Conservation (phyloP, 2,329 filamentous ascomycete genomes). For the Ceratocystis lukuohia region DNA sequence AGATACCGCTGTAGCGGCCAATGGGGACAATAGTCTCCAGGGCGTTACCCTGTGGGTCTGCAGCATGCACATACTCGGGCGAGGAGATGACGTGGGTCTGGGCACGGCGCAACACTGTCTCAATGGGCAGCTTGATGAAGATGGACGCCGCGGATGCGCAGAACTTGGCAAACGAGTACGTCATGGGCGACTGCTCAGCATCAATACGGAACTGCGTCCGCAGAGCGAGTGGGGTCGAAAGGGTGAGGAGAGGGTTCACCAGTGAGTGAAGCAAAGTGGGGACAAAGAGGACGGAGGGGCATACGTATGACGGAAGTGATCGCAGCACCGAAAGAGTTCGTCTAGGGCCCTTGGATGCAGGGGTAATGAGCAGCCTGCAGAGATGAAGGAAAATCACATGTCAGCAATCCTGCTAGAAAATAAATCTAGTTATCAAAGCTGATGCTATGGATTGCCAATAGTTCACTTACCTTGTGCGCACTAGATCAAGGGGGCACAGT, state of each 20-base stretch:
- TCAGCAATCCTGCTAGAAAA: constrained; percentile 23
- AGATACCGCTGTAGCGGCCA: constrained; percentile 68
- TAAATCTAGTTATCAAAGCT: background rate
- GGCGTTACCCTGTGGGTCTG: constrained; percentile 31
- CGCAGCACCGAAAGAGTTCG: constrained; percentile 67
- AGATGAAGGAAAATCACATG: constrained; percentile 10
- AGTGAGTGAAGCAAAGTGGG: constrained; percentile 82
- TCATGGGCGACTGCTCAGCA: constrained; percentile 62
- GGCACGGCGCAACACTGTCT: constrained; percentile 79
- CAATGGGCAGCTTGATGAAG: constrained; percentile 75
- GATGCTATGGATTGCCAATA: background rate
- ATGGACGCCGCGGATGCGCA: constrained; percentile 66
- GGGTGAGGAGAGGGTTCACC: constrained; percentile 67
- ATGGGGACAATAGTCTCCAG: constrained; percentile 66
- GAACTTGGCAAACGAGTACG: constrained; percentile 74
- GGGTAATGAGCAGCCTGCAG: constrained; percentile 63
- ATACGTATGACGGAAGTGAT: constrained; percentile 63
- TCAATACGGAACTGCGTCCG: constrained; percentile 77
- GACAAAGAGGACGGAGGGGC: constrained; percentile 55
- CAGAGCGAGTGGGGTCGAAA: constrained; percentile 72
- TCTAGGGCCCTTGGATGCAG: constrained; percentile 58
- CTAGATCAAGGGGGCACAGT: constrained; percentile 76
- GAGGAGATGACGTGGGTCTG: constrained; percentile 61
- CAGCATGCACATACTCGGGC: constrained; percentile 37
- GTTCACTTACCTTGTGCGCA: constrained; percentile 55